Evolutionary conservation across 192 early-diverging fungal genomes (phyloP).

Genomic region (Dimargaris cristalligena): DNA sequence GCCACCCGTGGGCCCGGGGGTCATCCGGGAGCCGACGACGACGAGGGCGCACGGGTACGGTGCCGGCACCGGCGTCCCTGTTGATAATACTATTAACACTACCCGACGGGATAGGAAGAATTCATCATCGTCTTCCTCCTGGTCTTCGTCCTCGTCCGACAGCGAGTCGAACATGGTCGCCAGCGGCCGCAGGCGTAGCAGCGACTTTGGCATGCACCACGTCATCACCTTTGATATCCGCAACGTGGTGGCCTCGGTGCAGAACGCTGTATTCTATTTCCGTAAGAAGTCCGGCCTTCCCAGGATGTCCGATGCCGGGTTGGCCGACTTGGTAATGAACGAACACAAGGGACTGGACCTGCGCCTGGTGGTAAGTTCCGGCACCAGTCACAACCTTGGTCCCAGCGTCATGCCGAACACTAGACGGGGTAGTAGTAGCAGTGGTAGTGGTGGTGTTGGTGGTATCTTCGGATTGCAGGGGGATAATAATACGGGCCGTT

Average conservation of each 20-base stretch:
- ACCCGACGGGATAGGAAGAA: background rate
- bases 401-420: no score
- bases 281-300: slow-evolving; percentile 34
- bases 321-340: slow-evolving; percentile 28
- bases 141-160: background rate
- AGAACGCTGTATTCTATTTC: slow-evolving; percentile 39
- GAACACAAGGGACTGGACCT: slow-evolving; percentile 17
- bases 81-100: no score
- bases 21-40: no score
- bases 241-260: slow-evolving; percentile 15
- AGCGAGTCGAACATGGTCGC: background rate
- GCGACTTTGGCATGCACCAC: background rate
- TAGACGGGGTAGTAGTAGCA: no score
- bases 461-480: no score
- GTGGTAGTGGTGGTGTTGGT: no score
- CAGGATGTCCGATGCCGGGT: slow-evolving; percentile 27
- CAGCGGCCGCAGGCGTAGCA: background rate
- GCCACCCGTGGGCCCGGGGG: no score
- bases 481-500: slow-evolving; percentile 10
- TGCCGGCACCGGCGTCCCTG: no score
- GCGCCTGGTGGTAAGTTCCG: slow-evolving; percentile 10
- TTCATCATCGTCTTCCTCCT: background rate
- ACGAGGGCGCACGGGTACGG: no score
- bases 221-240: slow-evolving; percentile 11
- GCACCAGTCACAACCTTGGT: slow-evolving; percentile 7